Base-by-base conservation (phyloP, 108 stramenopile genomes). In the Cyclotella cryptica region DNA sequence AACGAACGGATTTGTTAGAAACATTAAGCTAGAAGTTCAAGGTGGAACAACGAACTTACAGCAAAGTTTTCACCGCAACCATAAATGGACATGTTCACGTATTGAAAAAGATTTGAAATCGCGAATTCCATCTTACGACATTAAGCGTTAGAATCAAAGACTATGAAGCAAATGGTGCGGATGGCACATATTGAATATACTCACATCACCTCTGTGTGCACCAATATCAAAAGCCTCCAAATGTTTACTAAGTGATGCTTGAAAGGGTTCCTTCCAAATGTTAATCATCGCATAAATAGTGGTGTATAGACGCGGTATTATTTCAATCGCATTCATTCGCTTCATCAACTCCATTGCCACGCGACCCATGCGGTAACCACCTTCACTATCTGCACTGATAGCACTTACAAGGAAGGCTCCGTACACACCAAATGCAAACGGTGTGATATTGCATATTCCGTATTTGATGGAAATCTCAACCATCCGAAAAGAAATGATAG, bases 351-450 rank as follows among this genome's bases (percentile, higher is more conserved):
- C 80, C 11, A 75, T 66, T 19, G 79, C 87, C 14, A 88, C 55
- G 12, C 83, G 77, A 45, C 83, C 85, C 67, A 78, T 85, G 11
- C 70, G 74, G 28, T 83, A 75, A 26, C 86, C 86, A 53, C 86
- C 86, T 43, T 87, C 83, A 64, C 69, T 49, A 22, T 84, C n/a
- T n/a, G n/a, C 82, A 35, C 28, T 52, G 10, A 75, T 65, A 43
- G 19, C 60, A 29, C 83, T 76, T 11, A 84, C 62, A 35, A 84
- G 43, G 71, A 75, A 81, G 43, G 67, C 69, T 62, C 74, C 84
- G 71, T 79, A 85, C 14, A 74, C 72, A 0, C 74, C 81, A 54
- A 80, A 80, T 47, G 58, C 79, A 72, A 75, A 65, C 19, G 80
- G 40, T 45, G 78, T 57, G 10, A 78, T 58, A 27, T 74, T 65